Base-by-base conservation (phyloP, 371 early-diverging fungal genomes). In the Parasitella parasitica region DNA sequence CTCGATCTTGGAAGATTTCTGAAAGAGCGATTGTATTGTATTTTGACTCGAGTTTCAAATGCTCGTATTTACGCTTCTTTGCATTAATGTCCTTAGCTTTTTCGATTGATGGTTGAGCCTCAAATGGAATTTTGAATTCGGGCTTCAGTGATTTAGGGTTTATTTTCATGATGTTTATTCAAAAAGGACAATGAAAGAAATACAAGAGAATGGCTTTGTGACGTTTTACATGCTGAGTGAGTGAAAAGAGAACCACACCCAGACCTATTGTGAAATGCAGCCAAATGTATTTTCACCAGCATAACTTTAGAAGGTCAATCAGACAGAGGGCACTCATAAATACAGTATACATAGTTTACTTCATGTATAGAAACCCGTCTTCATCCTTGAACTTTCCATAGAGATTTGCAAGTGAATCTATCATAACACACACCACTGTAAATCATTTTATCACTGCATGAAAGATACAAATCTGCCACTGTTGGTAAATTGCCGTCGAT, bases 311-410 rank as follows among this genome's bases (percentile, higher is more conserved):
- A 50, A 50, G 49, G 9, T 18, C 9, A 1, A 18, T 41, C 1
- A 41, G 41, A 35, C 20, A 54, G 53, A 43, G 16, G 34, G n/a
- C n/a, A n/a, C 24, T 35, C 11, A 51, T 34, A 20, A 32, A 12
- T 28, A 12, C 9, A 8, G 27, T 20, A 13, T 30, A 69, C 76
- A 71, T 75, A n/a, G n/a, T n/a, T n/a, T n/a, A 89, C 79, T 87
- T 91, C 69, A 95, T 91, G 74, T 95, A 97, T 63, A 97, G 78
- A 77, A 97, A 97, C 0, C 96, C 96, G 72, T 98, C 98, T 50
- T 95, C 94, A 71, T 97, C 96, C 73, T 96, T 94, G 76, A 94
- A 92, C 73, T 97, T 92, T 39, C 93, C 92, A 69, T 97, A 97
- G 49, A 97, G 91, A 41, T 91, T 80, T 18, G 87, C 88, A 88